Base-by-base conservation (phyloP, 176 grass and related monocot genomes). In the Rhipidocladum racemiflorum region DNA sequence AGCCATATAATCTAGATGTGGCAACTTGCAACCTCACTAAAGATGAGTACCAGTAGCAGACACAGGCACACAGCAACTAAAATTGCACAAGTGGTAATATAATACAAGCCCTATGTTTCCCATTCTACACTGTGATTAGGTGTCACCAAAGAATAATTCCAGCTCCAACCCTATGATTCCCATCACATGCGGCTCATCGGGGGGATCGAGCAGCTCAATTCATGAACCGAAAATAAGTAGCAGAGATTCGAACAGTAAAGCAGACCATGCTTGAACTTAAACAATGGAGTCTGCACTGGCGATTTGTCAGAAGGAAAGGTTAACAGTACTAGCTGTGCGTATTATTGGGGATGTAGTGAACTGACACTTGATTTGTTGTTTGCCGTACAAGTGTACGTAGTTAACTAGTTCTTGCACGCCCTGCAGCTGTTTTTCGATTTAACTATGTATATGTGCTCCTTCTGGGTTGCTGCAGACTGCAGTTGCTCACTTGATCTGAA, bases 121-220 rank as follows among this genome's bases (percentile, higher is more conserved):
- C 70, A 51, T 69, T 80, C 62, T 67, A 63, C 70, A 86, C 65
- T 12, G 72, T 65, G 72, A 78, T 86, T 90, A 78, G 83, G 73
- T 86, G 79, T 78, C 79, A 36, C 40, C 50, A 56, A 72, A 79
- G 39, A 86, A 90, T 79, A 46, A 51, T 86, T 74, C 60, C 18
- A 72, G 42, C 48, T 59, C 68, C 30, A 61, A n/a, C 60, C 55
- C 67, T 60, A 83, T 78, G 68, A 86, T 86, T 79, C 67, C 86
- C 39, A 7, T 79, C 84, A 86, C 88, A 90, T 86, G 88, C 79
- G 67, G 79, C 68, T 90, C 88, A 74, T 70, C 54, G 81, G 42
- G 75, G 25, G 61, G 35, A 79, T 79, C 62, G 24, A 74, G 81
- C 87, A 65, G 60, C 64, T 68, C 35, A 32, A 59, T 68, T 76